phyloP scores from a whole-genome alignment of 2,329 filamentous ascomycete species.

The Allantophomopsis cytisporea region DNA sequence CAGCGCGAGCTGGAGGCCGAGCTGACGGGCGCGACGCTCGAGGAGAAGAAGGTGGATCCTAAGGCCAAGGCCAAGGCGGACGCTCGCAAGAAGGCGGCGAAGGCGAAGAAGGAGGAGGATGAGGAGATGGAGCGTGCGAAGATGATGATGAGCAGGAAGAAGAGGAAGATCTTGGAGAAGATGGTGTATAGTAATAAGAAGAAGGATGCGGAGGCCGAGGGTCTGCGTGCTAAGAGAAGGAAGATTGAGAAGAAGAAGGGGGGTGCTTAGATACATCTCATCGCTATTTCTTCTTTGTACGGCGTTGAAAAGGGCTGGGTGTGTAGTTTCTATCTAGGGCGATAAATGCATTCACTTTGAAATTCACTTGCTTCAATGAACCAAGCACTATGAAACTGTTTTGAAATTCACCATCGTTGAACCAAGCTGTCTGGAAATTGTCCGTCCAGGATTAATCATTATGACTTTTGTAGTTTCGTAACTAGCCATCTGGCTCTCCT shows the following conservation, averaged over 20 bases:
- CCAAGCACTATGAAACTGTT: too few species aligned
- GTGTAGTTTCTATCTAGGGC: too few species aligned
- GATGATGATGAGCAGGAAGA: conserved; percentile 98
- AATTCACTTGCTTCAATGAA: too few species aligned
- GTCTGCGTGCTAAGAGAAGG: conserved; percentile 77
- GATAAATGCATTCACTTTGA: too few species aligned
- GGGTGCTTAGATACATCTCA: too few species aligned
- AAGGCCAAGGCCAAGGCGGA: conserved; percentile 55
- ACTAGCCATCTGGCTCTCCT: too few species aligned
- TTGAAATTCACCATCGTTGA: too few species aligned
- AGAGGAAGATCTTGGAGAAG: conserved; percentile 93
- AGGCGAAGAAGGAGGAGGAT: conserved; percentile 60
- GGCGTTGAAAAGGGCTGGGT: too few species aligned
- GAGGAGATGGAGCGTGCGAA: conserved; percentile 88
- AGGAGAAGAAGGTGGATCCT: conserved; percentile 33
- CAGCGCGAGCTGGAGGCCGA: conserved; percentile 91
- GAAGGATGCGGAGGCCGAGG: conserved; percentile 81
- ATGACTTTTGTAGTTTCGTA: too few species aligned
- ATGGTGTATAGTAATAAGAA: conserved; percentile 94
- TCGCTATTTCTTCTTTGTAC: too few species aligned
- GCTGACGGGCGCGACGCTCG: conserved; percentile 54
- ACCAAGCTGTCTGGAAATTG: too few species aligned
- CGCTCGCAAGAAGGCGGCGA: conserved; percentile 52
- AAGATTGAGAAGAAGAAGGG: conserved; percentile 54
- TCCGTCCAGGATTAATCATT: too few species aligned